Evolutionary conservation across 495 filamentous ascomycete species (phyloP).

Genomic region (Clohesyomyces aquaticus): DNA sequence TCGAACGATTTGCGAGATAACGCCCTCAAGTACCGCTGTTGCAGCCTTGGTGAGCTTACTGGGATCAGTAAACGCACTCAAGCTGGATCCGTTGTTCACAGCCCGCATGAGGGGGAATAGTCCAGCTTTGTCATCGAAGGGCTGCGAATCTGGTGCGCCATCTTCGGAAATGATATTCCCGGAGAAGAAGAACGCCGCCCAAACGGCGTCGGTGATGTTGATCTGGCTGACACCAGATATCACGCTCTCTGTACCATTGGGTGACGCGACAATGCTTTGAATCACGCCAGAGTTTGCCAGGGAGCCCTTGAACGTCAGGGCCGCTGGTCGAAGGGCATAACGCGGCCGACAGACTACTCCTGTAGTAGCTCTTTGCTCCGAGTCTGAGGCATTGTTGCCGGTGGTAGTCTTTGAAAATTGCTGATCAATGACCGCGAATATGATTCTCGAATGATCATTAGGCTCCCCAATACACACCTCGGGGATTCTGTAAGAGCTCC

Average conservation of each 20-base stretch:
- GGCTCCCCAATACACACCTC: background rate
- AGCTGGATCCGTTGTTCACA: background rate
- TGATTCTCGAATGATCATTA: background rate
- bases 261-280: background rate
- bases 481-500: background rate
- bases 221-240: background rate
- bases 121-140: background rate
- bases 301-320: background rate
- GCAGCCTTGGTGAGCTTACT: background rate
- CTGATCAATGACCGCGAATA: background rate
- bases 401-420: background rate
- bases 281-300: background rate
- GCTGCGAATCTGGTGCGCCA: background rate
- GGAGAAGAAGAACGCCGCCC: background rate
- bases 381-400: background rate
- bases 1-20: background rate
- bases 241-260: background rate
- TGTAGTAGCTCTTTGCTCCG: background rate
- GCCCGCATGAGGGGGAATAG: background rate
- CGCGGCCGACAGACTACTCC: background rate
- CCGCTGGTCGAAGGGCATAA: background rate
- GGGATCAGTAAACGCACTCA: background rate
- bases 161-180: background rate
- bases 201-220: background rate
- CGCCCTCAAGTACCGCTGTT: background rate